Evolutionary conservation across 306 rosid genomes (phyloP), one percentile per base, ranked within the genome.

Genomic region (Arachis hypogaea): DNA sequence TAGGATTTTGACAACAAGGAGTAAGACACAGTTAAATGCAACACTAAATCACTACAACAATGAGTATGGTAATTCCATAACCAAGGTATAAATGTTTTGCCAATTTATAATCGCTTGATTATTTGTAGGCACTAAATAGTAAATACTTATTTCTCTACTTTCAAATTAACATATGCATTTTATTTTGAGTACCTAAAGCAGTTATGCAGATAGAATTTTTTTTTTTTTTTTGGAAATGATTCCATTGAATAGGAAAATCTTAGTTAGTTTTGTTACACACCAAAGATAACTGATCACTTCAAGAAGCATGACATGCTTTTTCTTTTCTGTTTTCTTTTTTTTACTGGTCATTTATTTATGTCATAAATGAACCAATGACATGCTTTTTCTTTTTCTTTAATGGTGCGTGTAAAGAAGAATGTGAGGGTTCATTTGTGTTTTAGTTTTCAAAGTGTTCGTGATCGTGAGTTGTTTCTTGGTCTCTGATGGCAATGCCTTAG

Each of bases 1-100:
- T 64, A 84, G 97, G 80, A 87, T 92, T 78, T 41, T 92, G 60
- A 73, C 91, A 10, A 92, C 97, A 68, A 86, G 97, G 78, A 89
- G 97, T 42, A 87, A 84, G 77, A 82, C 88, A 18, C 97, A 92
- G 86, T 66, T 92, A 42, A 84, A 78, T 12, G 93, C 96, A 66
- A 89, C 89, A 12, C 74, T 92, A 30, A 92, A 92, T 72, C 88
- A 78, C 68, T 88, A 91, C 84, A 88, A 84, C 80, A 84, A 91
- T 61, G 87, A 68, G 52, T 88, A 85, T 71, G 97, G 97, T 36
- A 88, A 85, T 78, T 80, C 84, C 65, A 85, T 88, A 58, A 82
- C 78, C 85, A 88, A 88, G 96, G 96, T 90, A 86, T 75, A 55
- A 64, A 54, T 72, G 22, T 71, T 59, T 66, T 62, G 57, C 43